Percentiles rank a stretch among this genome's conserved stretches.
Conservation (phyloP, 208 protist species). For the Naegleria lovaniensis region DNA sequence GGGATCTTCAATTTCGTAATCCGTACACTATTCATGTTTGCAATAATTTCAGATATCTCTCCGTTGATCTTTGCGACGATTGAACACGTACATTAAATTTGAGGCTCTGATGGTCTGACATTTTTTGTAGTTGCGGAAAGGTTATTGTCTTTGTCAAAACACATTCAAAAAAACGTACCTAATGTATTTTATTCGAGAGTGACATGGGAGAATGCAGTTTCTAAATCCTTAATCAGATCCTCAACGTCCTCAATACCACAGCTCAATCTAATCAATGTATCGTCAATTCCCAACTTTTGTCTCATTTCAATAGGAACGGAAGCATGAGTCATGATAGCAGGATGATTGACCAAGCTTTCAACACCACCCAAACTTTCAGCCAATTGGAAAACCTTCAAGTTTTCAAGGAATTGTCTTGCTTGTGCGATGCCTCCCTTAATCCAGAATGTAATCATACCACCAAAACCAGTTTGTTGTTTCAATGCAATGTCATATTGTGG, state of each 20-base stretch:
- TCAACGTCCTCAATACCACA: conserved; percentile 83
- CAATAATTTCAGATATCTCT: too few relatives aligned
- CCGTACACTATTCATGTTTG: background rate
- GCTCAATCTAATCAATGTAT: conserved; percentile 76
- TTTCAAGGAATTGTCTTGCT: conserved; percentile 66
- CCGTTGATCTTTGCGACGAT: too few relatives aligned
- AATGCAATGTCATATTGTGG: conserved; percentile 67
- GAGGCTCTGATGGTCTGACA: too few relatives aligned
- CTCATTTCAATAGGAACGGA: conserved; percentile 79
- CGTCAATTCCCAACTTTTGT: conserved; percentile 61
- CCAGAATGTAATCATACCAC: conserved; percentile 66
- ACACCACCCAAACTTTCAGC: conserved; percentile 85
- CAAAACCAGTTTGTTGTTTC: conserved; percentile 53
- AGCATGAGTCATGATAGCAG: conserved; percentile 85
- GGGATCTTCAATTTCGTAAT: background rate
- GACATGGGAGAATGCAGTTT: conserved; percentile 70
- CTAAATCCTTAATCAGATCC: conserved; percentile 79
- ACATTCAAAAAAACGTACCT: too few relatives aligned
- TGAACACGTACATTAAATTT: too few relatives aligned
- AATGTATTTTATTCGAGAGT: background rate
- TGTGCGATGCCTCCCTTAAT: conserved; percentile 51
- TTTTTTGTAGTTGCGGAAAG: too few relatives aligned
- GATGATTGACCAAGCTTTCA: conserved; percentile 81
- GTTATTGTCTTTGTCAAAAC: too few relatives aligned
- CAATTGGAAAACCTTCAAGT: conserved; percentile 74